These are phyloP conservation scores for Gracilaria domingensis DNA, from an alignment of 23 red algal species.

Conservation along the genomic window DNA sequence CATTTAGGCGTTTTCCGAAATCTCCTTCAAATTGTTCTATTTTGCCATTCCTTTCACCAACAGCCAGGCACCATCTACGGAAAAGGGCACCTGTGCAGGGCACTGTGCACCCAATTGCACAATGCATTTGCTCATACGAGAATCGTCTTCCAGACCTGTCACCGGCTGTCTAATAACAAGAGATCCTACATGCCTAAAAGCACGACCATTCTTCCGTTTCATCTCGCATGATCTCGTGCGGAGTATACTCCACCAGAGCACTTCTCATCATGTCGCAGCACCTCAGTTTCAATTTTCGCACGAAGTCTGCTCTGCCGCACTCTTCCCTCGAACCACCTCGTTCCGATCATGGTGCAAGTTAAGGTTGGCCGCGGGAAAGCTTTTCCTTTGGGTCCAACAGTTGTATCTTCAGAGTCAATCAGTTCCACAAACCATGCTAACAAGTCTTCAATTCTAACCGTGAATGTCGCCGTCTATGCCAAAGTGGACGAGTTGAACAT, in stretches of 20 bases:
- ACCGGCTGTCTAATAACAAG: no score
- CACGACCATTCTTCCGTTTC: background rate
- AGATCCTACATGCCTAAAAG: no score
- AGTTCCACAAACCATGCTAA: background rate
- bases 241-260: background rate
- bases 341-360: slow-evolving; percentile 1
- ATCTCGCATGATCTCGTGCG: background rate
- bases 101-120: background rate
- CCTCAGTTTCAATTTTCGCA: background rate
- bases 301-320: background rate
- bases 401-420: background rate
- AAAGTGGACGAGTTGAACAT: slow-evolving; percentile 16
- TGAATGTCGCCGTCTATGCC: slow-evolving; percentile 56
- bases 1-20: background rate
- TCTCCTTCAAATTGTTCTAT: slow-evolving; percentile 11
- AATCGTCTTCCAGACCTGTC: background rate
- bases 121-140: no score
- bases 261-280: background rate
- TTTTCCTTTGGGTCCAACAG: slow-evolving; percentile 49
- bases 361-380: slow-evolving; percentile 25
- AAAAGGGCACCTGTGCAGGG: background rate
- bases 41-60: background rate
- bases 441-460: background rate
- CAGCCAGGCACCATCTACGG: background rate
- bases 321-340: background rate